Evolutionary conservation across 2,329 filamentous ascomycete genomes (phyloP), one percentile per base, ranked within the genome.

Genomic region (Paraphoma sp.): DNA sequence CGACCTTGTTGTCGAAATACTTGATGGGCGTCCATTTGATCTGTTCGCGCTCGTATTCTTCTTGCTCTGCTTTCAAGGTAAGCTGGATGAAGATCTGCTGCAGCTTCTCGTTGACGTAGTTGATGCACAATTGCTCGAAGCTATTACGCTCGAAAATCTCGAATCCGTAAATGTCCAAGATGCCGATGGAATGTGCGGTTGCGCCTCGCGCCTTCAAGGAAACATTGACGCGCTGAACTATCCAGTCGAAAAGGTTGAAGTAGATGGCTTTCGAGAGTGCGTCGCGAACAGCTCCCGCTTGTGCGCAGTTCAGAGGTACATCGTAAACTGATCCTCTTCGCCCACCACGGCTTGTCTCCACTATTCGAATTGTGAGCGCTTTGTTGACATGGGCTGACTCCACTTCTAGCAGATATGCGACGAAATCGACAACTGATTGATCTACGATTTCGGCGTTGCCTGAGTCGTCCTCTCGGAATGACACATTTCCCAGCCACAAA

Each of bases 31-130:
- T 97, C 95, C 95, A 99, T 74, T 96, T 89, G 73, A 99, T 99
- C 82, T 98, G 89, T 78, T 99, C 95, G 47, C 91, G 85, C 14
- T 90, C 92, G 72, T 99, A 99, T 76, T 99, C 95, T 68, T 99
- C 95, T 80, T 99, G 95, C 76, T 99, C 95, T 0, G 95, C 90
- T 81, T 97, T 97, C 60, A 99, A 79, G 0, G 95, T 99, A 68
- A 99, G 83, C 78, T 99, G 95, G 67, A 99, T 99, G 75, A 99
- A 99, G 70, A 99, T 98, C 74, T 99, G 95, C 79, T 99, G 95
- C 55, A 99, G 86, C 77, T 97, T 99, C 77, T 99, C 95, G 78
- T 99, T 99, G 59, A 96, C 98, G 79, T 99, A 99, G 79, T 99
- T 99, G 84, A 99, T 99, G 81, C 95, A 99, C 6, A 99, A 85